These are phyloP conservation scores for Gymnopus androsaceus DNA, from an alignment of 1,284 basidiomycete genomes.

Conservation along the genomic window DNA sequence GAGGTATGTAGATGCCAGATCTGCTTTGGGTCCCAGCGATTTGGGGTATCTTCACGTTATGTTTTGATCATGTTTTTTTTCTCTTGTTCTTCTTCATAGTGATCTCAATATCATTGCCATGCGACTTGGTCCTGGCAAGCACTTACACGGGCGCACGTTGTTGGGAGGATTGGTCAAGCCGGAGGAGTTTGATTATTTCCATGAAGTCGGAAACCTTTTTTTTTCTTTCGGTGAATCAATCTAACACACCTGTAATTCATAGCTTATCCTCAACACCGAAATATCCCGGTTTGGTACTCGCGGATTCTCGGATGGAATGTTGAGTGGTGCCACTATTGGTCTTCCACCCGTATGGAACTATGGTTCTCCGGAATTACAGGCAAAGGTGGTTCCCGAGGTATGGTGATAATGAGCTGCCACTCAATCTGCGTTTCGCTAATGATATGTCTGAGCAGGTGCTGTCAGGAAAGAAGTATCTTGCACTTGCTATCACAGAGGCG, in stretches of 20 bases:
- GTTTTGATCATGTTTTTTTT: background rate
- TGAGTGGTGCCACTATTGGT: conserved; percentile 77
- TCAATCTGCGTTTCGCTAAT: conserved; percentile 26
- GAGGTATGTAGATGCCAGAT: conserved; percentile 44
- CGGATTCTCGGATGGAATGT: conserved; percentile 78
- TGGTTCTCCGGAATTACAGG: conserved; percentile 74
- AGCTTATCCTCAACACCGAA: conserved; percentile 87
- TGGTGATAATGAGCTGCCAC: conserved; percentile 11
- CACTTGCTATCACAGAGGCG: conserved; percentile 75
- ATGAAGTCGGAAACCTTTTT: conserved; percentile 50
- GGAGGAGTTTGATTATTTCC: conserved; percentile 87
- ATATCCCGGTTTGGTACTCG: conserved; percentile 81
- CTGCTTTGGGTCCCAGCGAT: background rate
- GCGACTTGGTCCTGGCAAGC: conserved; percentile 88
- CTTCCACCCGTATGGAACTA: conserved; percentile 88
- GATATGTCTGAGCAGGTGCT: conserved; percentile 42
- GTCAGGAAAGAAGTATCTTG: conserved; percentile 79
- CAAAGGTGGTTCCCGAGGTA: conserved; percentile 68
- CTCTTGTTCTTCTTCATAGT: conserved; percentile 33
- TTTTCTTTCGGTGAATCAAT: background rate
- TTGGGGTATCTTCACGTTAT: background rate
- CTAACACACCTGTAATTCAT: conserved; percentile 27
- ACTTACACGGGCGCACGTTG: conserved; percentile 84
- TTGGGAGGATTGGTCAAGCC: conserved; percentile 85
- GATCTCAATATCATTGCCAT: conserved; percentile 84